Evolutionary conservation across 2,329 filamentous ascomycete species (phyloP), one percentile per base, ranked within the genome.

Genomic region (Ophiostoma angusticollis): DNA sequence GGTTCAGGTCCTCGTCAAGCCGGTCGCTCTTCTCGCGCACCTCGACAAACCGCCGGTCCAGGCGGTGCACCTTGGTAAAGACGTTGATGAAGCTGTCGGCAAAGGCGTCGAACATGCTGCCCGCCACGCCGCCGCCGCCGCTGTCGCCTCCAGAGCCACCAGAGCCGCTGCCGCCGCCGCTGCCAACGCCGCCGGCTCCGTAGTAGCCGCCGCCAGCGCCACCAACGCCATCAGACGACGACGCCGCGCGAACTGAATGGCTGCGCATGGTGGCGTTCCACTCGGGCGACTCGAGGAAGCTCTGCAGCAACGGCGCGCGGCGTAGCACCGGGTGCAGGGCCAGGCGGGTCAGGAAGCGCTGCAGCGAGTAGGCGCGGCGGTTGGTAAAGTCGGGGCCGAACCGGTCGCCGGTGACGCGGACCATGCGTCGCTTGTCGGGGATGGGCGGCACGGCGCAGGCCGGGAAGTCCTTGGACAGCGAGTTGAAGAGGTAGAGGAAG

Each of bases 391-490:
- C 91, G 35, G 80, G 63, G 8, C 87, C 86, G 60, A 98, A 98
- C 46, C 91, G 81, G 64, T 96, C 89, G 50, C 91, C 91, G 25
- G 87, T 83, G 37, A 96, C 91, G 56, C 96, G 96, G 55, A 94
- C 86, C 84, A 98, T 94, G 62, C 93, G 93, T 68, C 96, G 89
- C 69, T 96, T 98, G 63, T 96, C 91, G 38, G 91, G 91, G 39
- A 98, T 69, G 33, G 91, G 91, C 22, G 91, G 91, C 4, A 98
- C 84, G 34, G 91, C 91, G 59, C 82, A 84, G 63, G 85, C 84
- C 43, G 86, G 84, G 53, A 85, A 96, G 58, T 95, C 87, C 56
- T 78, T 79, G 47, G 72, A 78, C 37, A 98, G 77, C 23, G 84
- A 80, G 62, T 93, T 95, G 65, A 84, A 95, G 46, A 98, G 76